Base-by-base conservation (phyloP, 148 eudicot species). In the Agrostemma githago region DNA sequence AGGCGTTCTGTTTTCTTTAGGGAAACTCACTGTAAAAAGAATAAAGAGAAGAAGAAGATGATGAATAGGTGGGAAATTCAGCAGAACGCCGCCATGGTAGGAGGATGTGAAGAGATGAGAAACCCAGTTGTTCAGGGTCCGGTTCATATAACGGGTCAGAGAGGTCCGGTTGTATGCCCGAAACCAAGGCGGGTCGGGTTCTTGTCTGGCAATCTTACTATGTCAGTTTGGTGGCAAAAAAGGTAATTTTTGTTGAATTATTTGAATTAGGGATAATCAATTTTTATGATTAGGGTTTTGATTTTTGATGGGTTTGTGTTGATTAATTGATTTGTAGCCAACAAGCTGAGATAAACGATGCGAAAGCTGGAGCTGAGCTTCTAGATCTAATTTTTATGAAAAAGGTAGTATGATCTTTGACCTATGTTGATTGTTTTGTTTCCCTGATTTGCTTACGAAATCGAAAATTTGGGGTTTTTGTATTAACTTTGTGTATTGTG, bases 311-410 rank as follows among this genome's bases (percentile, higher is more conserved):
- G 38, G 57, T 19, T 42, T 61, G 26, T 46, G 63, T 39, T 75
- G 62, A 5, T 59, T 66, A 73, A 20, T 39, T 19, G 38, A 48
- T 21, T 75, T n/a, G 12, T 70, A 82, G 83, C 62, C 76, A 84
- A 21, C 81, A 77, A 67, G 43, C 69, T 1, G 87, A 84, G 44
- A n/a, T 42, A 2, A 57, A 64, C 59, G 85, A 82, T 74, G 76
- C 81, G 0, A 79, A 77, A 59, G 84, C 80, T 1, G 86, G 88
- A 39, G 82, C 82, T 10, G 88, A 87, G 48, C 84, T 87, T 62
- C 79, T 83, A 21, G 90, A 87, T 59, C 34, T 85, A 58, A 87
- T 87, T 83, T 85, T 83, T 48, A 67, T 53, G 72, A 70, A 34
- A 57, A 81, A 85, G 90, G 90, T 87, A 83, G 90, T 87, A 83